Evolutionary conservation across 495 filamentous ascomycete species (phyloP), one percentile per base, ranked within the genome.

Genomic region (Penicillium bialowiezense): DNA sequence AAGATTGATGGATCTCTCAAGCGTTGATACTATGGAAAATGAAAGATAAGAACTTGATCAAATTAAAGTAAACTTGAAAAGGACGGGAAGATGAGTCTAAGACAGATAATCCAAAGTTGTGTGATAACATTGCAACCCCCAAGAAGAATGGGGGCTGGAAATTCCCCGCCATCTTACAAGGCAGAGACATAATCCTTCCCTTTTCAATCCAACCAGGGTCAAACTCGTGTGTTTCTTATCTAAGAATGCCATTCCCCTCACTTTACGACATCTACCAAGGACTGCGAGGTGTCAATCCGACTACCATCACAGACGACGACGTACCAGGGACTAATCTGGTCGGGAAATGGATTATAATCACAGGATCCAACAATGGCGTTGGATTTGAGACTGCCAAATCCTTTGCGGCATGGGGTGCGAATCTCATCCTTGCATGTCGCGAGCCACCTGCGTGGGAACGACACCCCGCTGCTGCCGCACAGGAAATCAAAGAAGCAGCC

Each of bases 301-400:
- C 57, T 1, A 17, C 44, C 33, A 50, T 60, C 45, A 48, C 41
- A 12, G 54, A 60, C 4, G 21, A 52, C 12, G 24, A 57, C 13
- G 46, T 54, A 7, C 58, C 47, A 2, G 34, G 41, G 2, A 7
- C 45, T 28, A 47, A 59, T 15, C 49, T 69, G 6, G 48, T 49
- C 6, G 55, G 54, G 1, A 66, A 64, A 55, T 70, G 60, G 54
- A 49, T 68, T 21, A 58, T 71, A 7, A 56, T 71, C 7, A 59
- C 68, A 0, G 68, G 68, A 5, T 56, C 60, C 3, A 71, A 71
- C 34, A 57, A 54, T 36, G 67, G 68, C 14, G 51, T 71, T 2
- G 68, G 67, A 1, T 56, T 64, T 8, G 64, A 68, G 48, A 55
- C 64, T 8, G 62, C 66, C 7, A 55, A 56, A 7, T 48, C 49